Evolutionary conservation across 208 protist species (phyloP).

Genomic region (Trypanosoma brucei): DNA sequence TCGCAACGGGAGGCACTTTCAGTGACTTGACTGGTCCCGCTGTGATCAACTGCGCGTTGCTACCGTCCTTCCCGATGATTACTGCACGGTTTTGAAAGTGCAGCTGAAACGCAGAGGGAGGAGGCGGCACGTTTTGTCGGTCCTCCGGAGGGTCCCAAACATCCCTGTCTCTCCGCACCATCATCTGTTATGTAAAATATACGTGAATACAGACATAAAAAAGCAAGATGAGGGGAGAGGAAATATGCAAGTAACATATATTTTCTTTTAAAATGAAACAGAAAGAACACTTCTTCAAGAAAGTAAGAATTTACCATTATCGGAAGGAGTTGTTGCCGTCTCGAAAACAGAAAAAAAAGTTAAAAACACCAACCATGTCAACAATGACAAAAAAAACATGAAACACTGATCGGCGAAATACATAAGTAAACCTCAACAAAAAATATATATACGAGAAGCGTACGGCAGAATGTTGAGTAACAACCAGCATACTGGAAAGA

Average conservation of each 20-base stretch:
- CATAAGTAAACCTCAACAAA: neutral
- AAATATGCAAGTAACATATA: neutral
- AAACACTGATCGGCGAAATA: neutral
- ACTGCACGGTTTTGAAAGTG: conserved; percentile 59
- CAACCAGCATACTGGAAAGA: neutral
- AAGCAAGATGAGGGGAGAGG: conserved; percentile 17
- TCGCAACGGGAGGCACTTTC: neutral
- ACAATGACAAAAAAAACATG: neutral
- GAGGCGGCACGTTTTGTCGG: neutral
- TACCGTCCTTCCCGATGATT: conserved; percentile 51
- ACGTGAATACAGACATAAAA: neutral
- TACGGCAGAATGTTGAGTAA: neutral
- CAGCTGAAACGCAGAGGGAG: conserved; percentile 44
- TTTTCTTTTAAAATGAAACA: no score
- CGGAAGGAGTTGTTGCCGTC: no score
- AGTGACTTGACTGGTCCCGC: neutral
- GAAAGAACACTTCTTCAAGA: no score
- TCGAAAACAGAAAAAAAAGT: neutral
- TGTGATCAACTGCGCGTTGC: conserved; percentile 38
- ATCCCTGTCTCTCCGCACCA: conserved; percentile 49
- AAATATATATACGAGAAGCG: neutral
- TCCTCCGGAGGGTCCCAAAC: conserved; percentile 67
- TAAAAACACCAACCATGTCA: neutral
- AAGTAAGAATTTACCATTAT: no score
- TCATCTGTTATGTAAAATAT: neutral